A percentile compares a stretch with the other conserved stretches of the same genome.
These are phyloP conservation scores for Pneumocystis sp. DNA, from an alignment of 1,139 yeast species.

Conservation along the genomic window DNA sequence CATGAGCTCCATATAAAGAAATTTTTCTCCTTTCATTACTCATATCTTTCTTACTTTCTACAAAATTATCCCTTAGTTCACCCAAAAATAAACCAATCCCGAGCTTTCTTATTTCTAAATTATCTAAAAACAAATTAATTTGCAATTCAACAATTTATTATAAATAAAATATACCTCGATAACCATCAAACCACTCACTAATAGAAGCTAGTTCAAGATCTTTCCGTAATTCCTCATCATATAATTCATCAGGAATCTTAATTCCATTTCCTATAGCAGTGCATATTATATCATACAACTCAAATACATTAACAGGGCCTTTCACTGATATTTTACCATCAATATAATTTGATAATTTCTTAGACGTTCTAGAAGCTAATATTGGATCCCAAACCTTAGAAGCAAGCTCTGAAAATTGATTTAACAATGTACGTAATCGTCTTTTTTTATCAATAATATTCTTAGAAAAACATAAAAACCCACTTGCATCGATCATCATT, in stretches of 20 bases:
- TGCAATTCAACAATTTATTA: conserved; percentile 4
- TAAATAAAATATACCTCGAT: conserved; percentile 5
- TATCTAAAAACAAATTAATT: neutral
- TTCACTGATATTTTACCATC: conserved; percentile 15
- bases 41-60: conserved; percentile 2
- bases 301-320: conserved; percentile 17
- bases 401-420: conserved; percentile 15
- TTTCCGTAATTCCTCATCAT: conserved; percentile 8
- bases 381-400: conserved; percentile 17
- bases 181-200: conserved; percentile 18
- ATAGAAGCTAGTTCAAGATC: conserved; percentile 14
- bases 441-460: neutral
- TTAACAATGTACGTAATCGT: neutral
- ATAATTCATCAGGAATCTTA: conserved; percentile 13
- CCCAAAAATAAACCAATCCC: conserved; percentile 13
- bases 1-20: conserved; percentile 18
- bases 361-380: conserved; percentile 15
- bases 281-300: conserved; percentile 16
- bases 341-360: conserved; percentile 12
- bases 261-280: conserved; percentile 16
- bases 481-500: conserved; percentile 16
- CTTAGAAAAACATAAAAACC: conserved; percentile 12
- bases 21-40: conserved; percentile 11
- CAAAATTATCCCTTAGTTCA: conserved; percentile 7
- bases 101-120: conserved; percentile 7